A percentile compares a stretch with the other conserved stretches of the same genome.
These are phyloP conservation scores for Meyerozyma guilliermondii DNA, from an alignment of 1,139 yeast species.

Conservation along the genomic window DNA sequence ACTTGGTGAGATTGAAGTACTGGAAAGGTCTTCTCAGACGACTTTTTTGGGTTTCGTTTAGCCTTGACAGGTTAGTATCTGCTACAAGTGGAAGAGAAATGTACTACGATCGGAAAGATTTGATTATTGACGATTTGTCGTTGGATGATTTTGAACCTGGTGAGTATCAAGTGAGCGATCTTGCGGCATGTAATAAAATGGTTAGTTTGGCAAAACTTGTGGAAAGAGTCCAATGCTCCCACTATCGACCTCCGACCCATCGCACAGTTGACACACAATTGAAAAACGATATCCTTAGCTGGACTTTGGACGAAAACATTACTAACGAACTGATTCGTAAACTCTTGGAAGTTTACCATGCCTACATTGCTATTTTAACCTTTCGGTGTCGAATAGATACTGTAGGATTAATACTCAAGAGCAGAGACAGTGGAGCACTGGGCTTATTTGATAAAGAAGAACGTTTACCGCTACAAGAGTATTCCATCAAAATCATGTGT, in stretches of 20 bases:
- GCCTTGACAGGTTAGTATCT: constrained; percentile 20
- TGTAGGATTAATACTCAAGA: not conserved
- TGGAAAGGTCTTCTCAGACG: constrained; percentile 15
- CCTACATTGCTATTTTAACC: constrained; percentile 16
- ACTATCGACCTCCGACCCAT: constrained; percentile 21
- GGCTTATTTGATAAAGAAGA: constrained; percentile 7
- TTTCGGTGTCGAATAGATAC: constrained; percentile 22
- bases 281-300: constrained; percentile 11
- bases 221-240: constrained; percentile 16
- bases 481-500: constrained; percentile 6
- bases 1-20: constrained; percentile 7
- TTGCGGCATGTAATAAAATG: constrained; percentile 16
- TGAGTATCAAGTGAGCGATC: constrained; percentile 11
- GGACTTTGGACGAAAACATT: not conserved
- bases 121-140: constrained; percentile 16
- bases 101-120: constrained; percentile 17
- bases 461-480: constrained; percentile 5
- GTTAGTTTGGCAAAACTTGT: constrained; percentile 13
- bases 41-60: constrained; percentile 21
- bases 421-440: constrained; percentile 8
- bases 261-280: constrained; percentile 12
- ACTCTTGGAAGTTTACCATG: constrained; percentile 9
- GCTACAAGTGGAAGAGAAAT: constrained; percentile 22
- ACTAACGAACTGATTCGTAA: not conserved
- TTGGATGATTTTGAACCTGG: constrained; percentile 17